Percentiles rank a stretch among this genome's conserved stretches.
Conservation (phyloP, 805 yeast species). For the Candida odintsovae region DNA sequence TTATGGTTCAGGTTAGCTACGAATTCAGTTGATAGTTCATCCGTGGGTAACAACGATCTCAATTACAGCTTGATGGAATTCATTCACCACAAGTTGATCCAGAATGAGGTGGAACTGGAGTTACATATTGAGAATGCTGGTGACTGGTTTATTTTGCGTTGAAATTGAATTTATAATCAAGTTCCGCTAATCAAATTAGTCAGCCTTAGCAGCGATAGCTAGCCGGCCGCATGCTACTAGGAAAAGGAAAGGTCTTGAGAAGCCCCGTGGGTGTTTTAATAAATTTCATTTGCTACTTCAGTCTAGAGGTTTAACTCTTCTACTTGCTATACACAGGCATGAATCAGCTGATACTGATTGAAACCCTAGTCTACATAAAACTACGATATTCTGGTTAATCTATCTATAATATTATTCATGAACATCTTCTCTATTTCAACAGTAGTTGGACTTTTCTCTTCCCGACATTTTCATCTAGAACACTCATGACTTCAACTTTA, state of each 20-base stretch:
- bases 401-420: not conserved
- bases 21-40: not conserved
- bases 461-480: slow-evolving; percentile 81
- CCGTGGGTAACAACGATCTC: not conserved
- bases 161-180: no score
- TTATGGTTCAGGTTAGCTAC: not conserved
- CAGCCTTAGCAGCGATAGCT: no score
- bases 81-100: not conserved
- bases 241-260: no score
- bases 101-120: not conserved
- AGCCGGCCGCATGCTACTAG: no score
- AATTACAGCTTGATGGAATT: not conserved
- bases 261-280: no score
- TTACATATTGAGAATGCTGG: not conserved
- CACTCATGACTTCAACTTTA: slow-evolving; percentile 73
- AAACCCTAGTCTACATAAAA: no score
- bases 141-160: not conserved
- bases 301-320: no score
- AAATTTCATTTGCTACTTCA: no score
- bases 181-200: no score
- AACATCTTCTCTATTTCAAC: slow-evolving; percentile 34
- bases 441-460: slow-evolving; percentile 84
- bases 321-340: no score
- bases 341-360: no score
- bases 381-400: not conserved